Conservation (phyloP, 1,284 basidiomycete species). For the Moniliophthora roreri region DNA sequence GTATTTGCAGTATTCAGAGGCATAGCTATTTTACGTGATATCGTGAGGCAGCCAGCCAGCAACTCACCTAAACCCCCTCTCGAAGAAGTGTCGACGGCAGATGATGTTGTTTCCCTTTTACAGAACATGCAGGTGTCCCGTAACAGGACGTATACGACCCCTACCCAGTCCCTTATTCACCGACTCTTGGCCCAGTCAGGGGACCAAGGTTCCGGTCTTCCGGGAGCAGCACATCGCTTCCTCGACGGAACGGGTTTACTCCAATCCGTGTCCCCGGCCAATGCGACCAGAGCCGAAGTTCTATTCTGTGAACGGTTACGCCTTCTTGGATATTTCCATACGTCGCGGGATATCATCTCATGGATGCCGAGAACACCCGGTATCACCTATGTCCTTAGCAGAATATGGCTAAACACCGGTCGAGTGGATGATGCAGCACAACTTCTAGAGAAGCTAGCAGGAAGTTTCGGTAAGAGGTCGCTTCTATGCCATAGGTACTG, state of each 20-base stretch:
- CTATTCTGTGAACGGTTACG: constrained; percentile 71
- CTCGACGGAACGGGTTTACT: constrained; percentile 65
- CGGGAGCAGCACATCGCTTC: constrained; percentile 64
- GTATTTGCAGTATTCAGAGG: constrained; percentile 79
- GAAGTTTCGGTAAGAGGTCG: constrained; percentile 65
- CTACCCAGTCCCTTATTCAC: constrained; percentile 72
- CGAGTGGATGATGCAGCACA: constrained; percentile 73
- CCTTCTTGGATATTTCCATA: constrained; percentile 60
- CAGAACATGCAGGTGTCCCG: constrained; percentile 70
- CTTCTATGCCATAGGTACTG: constrained; percentile 15
- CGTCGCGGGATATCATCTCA: constrained; percentile 63
- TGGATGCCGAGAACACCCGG: constrained; percentile 79
- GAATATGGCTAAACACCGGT: constrained; percentile 69
- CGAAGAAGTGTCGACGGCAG: constrained; percentile 40
- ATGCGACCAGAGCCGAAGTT: constrained; percentile 67
- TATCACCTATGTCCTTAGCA: constrained; percentile 71
- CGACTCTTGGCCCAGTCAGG: constrained; percentile 59
- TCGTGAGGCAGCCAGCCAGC: constrained; percentile 57
- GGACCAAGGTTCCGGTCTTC: constrained; percentile 41
- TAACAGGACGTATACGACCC: constrained; percentile 43
- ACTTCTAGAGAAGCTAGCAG: constrained; percentile 75
- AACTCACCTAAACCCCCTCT: constrained; percentile 33
- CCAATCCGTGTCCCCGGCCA: constrained; percentile 61
- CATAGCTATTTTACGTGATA: constrained; percentile 62
- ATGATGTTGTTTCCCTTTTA: constrained; percentile 67